Evolutionary conservation across 345 rosid species (phyloP), one percentile per base, ranked within the genome.

Genomic region (Clarkia xantiana): DNA sequence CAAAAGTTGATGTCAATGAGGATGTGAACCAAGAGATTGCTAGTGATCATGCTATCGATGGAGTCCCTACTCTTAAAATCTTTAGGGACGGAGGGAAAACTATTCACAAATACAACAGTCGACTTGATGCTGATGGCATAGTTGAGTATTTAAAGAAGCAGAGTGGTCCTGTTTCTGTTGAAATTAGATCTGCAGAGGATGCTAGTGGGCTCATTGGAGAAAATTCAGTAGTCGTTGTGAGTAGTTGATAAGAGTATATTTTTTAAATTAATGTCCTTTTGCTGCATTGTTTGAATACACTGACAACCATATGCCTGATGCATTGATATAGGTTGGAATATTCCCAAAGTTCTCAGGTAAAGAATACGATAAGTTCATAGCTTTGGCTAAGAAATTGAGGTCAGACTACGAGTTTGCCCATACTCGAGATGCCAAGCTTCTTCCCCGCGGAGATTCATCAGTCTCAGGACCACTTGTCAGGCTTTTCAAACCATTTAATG

Each of bases 401-500:
- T 76, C 90, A 19, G 96, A 91, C 47, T 87, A 87, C 61, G 90
- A 76, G 13, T 91, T 91, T 60, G 86, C 82, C 59, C 99, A 91
- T 56, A 75, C 94, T 62, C 56, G 61, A 69, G 79, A 82, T 70
- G 94, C 90, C 18, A 87, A 87, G 68, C 69, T 75, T 63, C 95
- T 91, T 71, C 90, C 99, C 17, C 81, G 78, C 36, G 96, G 99
- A 38, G 99, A 91, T 1, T 63, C 87, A 51, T 75, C 91, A 4
- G 79, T 80, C 18, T 10, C 81, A n/a, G 96, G 95, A 16, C 96
- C 99, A 40, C 49, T 82, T 0, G 84, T 91, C 51, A 84, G 96
- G 78, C 70, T 91, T 62, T 80, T 86, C 69, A 91, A 91, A 81
- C 98, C 96, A 66, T 91, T 91, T 63, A 95, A 91, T 58, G 96